phyloP scores from a whole-genome alignment of 2,329 filamentous ascomycete species.

The Alternaria sp. region DNA sequence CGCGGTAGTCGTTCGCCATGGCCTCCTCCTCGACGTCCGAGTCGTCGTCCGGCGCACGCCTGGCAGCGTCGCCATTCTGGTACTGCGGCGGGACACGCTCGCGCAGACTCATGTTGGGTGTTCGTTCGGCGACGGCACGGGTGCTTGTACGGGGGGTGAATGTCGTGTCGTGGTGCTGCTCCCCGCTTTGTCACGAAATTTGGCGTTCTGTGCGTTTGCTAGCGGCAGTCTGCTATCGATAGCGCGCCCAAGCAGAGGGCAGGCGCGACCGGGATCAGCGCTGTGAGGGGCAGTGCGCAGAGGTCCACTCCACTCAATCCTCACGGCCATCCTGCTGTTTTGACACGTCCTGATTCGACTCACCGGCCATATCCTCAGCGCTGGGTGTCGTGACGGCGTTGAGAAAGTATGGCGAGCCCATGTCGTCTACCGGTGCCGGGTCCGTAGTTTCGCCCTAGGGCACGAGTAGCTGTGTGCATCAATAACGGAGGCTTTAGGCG shows the following conservation, averaged over 20 bases:
- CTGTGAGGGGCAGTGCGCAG: neutral
- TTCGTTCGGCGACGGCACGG: constrained; percentile 11
- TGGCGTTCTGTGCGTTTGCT: constrained; percentile 24
- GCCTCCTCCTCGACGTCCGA: constrained; percentile 97
- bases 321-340: neutral
- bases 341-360: neutral
- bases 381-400: neutral
- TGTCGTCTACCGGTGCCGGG: constrained; percentile 3
- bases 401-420: constrained; percentile 12
- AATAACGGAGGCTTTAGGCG: constrained; percentile 2
- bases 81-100: constrained; percentile 33
- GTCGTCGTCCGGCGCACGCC: constrained; percentile 68
- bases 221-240: constrained; percentile 27
- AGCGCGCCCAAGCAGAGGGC: constrained; percentile 4
- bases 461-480: constrained; percentile 8
- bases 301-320: neutral
- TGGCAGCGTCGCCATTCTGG: constrained; percentile 50
- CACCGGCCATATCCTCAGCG: neutral
- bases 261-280: constrained; percentile 1
- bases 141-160: constrained; percentile 5
- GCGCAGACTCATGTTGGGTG: constrained; percentile 29
- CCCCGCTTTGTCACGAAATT: constrained; percentile 19
- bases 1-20: constrained; percentile 89
- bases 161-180: constrained; percentile 21
- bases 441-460: constrained; percentile 15